phyloP scores from a whole-genome alignment of 306 rosid genomes.

The Malus orientalis region DNA sequence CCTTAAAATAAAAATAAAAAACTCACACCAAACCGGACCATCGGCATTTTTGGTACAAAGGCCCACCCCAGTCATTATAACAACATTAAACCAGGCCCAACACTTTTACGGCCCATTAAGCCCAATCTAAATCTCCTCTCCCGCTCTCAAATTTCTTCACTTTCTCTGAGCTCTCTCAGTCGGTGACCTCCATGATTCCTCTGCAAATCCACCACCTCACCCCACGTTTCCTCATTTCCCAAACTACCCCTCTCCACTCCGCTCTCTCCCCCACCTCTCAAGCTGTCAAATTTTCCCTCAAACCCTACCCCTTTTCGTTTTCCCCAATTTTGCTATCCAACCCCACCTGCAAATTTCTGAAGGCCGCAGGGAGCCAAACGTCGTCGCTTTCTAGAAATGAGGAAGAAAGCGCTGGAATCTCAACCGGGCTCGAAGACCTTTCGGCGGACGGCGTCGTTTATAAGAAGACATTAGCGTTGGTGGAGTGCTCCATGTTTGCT shows the following conservation, averaged over 20 bases:
- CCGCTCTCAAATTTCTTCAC: background rate
- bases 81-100: background rate
- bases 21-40: background rate
- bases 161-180: background rate
- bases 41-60: too few species aligned
- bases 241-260: conserved; percentile 24
- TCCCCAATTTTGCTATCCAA: conserved; percentile 8
- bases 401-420: conserved; percentile 14
- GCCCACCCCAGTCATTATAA: too few species aligned
- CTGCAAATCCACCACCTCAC: conserved; percentile 30
- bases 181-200: conserved; percentile 52
- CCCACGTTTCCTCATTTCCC: conserved; percentile 27
- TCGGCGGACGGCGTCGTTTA: conserved; percentile 61
- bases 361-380: conserved; percentile 30
- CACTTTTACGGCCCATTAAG: background rate
- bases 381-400: conserved; percentile 22
- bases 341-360: conserved; percentile 20
- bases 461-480: conserved; percentile 75
- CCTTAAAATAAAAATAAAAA: background rate
- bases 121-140: conserved; percentile 13
- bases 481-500: conserved; percentile 97
- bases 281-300: conserved; percentile 8
- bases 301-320: conserved; percentile 12
- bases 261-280: conserved; percentile 9
- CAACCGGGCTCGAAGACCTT: conserved; percentile 44